Evolutionary conservation across 1,284 basidiomycete genomes (phyloP).

Genomic region (Leccinum pachyderme): DNA sequence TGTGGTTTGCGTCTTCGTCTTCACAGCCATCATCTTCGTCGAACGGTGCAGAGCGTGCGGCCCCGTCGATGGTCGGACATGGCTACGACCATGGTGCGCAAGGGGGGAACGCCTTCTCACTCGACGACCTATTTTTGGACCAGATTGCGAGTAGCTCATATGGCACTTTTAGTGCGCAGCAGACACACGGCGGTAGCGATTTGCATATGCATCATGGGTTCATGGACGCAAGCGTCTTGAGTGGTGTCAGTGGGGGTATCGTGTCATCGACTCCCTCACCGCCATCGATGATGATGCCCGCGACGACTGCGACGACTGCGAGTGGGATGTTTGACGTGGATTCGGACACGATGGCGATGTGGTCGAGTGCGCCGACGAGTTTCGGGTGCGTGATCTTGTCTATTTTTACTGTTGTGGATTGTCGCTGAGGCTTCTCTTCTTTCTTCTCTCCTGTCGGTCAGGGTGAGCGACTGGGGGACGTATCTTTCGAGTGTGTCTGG

Average conservation of each 20-base stretch:
- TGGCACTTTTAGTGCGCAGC: conserved; percentile 9
- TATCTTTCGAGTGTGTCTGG: conserved; percentile 35
- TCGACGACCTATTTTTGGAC: conserved; percentile 29
- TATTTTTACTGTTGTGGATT: not conserved
- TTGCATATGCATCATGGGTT: not conserved
- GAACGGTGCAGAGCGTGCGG: not conserved
- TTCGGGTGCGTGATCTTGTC: conserved; percentile 47
- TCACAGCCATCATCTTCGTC: not conserved
- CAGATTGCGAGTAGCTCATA: conserved; percentile 17
- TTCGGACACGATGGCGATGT: conserved; percentile 54
- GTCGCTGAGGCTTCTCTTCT: not conserved
- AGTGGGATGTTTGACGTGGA: conserved; percentile 32
- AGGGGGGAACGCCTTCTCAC: conserved; percentile 10
- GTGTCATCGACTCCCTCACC: not conserved
- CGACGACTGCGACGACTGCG: conserved; percentile 1
- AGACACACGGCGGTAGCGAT: not conserved
- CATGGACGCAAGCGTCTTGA: not conserved
- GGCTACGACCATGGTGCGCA: conserved; percentile 3
- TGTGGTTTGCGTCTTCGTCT: conserved; percentile 21
- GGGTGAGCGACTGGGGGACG: conserved; percentile 36
- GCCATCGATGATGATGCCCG: not conserved
- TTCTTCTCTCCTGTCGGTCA: conserved; percentile 3
- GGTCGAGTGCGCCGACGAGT: conserved; percentile 53
- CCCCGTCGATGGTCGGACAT: conserved; percentile 3
- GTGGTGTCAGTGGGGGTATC: conserved; percentile 8